Conservation (phyloP, 805 yeast genomes). For the Wickerhamiella musiphila region DNA sequence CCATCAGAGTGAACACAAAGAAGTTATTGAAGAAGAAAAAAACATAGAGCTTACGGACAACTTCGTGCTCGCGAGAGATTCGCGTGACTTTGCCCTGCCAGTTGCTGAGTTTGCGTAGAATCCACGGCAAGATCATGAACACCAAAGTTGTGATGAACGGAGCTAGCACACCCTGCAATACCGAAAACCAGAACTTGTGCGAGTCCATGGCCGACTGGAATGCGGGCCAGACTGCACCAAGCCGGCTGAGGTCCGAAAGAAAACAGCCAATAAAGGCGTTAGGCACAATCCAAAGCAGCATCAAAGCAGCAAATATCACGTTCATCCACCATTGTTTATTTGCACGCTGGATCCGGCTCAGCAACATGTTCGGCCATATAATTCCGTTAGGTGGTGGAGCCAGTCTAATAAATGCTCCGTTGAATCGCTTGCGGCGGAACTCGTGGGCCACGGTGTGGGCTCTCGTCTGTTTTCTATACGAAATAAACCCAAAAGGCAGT, state of each 20-base stretch:
- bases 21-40: conserved; percentile 25
- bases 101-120: conserved; percentile 22
- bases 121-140: conserved; percentile 21
- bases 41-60: conserved; percentile 21
- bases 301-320: conserved; percentile 15
- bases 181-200: conserved; percentile 17
- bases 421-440: conserved; percentile 2
- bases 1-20: conserved; percentile 23
- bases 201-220: conserved; percentile 17
- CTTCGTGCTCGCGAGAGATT: conserved; percentile 23
- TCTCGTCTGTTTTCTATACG: conserved; percentile 14
- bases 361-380: conserved; percentile 22
- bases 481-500: conserved; percentile 21
- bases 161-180: conserved; percentile 25
- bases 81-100: conserved; percentile 25
- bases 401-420: conserved; percentile 11
- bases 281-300: conserved; percentile 24
- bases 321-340: conserved; percentile 22
- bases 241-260: conserved; percentile 21
- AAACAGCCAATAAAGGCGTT: conserved; percentile 26
- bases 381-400: conserved; percentile 24
- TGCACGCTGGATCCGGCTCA: conserved; percentile 16
- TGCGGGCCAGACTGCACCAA: conserved; percentile 23
- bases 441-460: conserved; percentile 15
- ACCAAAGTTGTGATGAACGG: conserved; percentile 21